phyloP scores from a whole-genome alignment of 2,329 filamentous ascomycete genomes.

The Aureobasidium pullulans region DNA sequence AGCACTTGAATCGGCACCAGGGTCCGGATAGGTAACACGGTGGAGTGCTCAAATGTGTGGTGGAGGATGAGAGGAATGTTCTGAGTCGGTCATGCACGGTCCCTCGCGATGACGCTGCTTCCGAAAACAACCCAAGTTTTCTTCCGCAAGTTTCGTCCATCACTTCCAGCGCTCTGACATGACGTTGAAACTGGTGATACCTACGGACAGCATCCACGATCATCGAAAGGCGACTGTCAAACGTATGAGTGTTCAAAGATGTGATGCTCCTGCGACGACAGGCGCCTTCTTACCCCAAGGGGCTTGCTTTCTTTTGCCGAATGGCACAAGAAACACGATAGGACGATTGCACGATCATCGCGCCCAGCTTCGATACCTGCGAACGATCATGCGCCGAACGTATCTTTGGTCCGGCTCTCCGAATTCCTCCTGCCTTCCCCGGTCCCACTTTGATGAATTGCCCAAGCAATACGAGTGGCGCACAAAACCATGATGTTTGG shows the following conservation, averaged over 20 bases:
- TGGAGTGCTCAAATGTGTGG: background rate
- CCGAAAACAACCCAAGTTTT: background rate
- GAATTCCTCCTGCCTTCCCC: background rate
- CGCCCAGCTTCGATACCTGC: background rate
- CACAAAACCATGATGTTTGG: background rate
- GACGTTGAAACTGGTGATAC: background rate
- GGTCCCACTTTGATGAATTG: background rate
- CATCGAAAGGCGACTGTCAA: background rate
- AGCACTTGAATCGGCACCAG: background rate
- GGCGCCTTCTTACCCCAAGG: background rate
- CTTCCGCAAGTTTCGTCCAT: background rate
- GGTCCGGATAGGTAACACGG: background rate
- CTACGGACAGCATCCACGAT: background rate
- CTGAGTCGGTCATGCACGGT: no score
- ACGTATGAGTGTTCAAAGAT: background rate
- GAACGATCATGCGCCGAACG: slow-evolving; percentile 3
- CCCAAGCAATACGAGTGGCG: background rate
- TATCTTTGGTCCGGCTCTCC: background rate
- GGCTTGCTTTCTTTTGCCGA: background rate
- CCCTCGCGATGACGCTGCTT: background rate
- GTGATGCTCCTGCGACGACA: background rate
- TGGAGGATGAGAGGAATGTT: background rate
- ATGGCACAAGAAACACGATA: background rate
- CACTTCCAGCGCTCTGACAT: background rate
- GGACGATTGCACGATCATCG: slow-evolving; percentile 4